Base-by-base conservation (phyloP, 495 filamentous ascomycete genomes). In the Sordaria brevicollis region DNA sequence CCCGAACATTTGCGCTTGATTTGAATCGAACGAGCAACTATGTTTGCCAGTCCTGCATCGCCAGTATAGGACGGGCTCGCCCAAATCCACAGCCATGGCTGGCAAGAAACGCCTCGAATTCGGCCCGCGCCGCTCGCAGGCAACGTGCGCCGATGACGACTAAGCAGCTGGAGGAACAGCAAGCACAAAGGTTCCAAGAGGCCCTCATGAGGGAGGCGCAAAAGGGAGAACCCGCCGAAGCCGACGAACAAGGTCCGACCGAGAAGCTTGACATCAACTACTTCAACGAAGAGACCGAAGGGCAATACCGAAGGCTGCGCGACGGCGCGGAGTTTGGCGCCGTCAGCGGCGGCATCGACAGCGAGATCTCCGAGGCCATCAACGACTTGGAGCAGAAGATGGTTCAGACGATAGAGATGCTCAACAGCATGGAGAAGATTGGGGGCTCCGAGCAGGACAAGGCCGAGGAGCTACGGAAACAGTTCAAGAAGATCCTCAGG, bases 361-460 rank as follows among this genome's bases (percentile, higher is more conserved):
- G 80, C 70, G 79, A 80, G 33, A 67, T 79, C 17, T 70, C 70
- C 33, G 79, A 84, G 37, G 78, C 81, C 65, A 82, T 83, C 43
- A 75, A 79, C 67, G 71, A 84, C 70, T 72, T 91, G 36, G 86
- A 90, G 70, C 74, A 82, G 68, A 83, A 90, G 71, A 80, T 91
- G 69, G 77, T 84, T 31, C 71, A 75, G 69, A 80, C 69, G 34
- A 82, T 76, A 1, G 71, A 73, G 25, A 77, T 80, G 69, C 74
- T 80, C 34, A 73, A 81, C 67, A 71, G 71, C 33, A 75, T 83
- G 70, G 76, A 81, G 70, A 73, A 78, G 19, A 68, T 74, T 37
- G 81, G 79, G n/a, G 49, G 49, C 4, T 62, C 49, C 25, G 75
- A 73, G 57, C 76, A 75, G 68, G 75, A 80, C 65, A 80, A 80